These are phyloP conservation scores for Penicillium decumbens DNA, from an alignment of 2,329 filamentous ascomycete species.

Conservation along the genomic window DNA sequence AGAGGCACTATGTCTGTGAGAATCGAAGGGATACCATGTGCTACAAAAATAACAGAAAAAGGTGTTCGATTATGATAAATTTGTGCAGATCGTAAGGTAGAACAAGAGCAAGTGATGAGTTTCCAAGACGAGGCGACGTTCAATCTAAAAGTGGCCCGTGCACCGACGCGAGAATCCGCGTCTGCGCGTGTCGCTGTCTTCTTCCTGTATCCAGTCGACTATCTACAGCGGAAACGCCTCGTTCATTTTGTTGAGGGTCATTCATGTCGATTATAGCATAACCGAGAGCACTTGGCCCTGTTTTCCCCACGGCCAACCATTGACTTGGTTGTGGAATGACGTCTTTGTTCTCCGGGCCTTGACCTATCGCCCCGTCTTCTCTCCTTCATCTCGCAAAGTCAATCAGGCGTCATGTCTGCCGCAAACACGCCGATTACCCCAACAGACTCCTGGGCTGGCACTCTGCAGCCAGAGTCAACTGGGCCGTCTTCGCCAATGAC, in stretches of 20 bases:
- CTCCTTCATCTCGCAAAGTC: background rate
- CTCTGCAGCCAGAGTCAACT: conserved; percentile 28
- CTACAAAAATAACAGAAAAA: too few species aligned
- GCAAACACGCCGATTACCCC: conserved; percentile 25
- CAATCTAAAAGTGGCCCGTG: conserved; percentile 33
- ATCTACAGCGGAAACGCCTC: background rate
- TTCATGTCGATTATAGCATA: background rate
- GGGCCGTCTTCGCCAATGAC: conserved; percentile 29
- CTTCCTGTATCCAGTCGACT: background rate
- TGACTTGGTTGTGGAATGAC: conserved; percentile 11
- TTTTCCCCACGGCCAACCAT: background rate
- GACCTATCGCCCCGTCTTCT: background rate
- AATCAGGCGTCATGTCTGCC: conserved; percentile 22
- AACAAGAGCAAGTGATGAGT: background rate
- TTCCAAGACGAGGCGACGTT: background rate
- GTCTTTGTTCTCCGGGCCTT: conserved; percentile 2
- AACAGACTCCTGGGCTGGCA: conserved; percentile 25
- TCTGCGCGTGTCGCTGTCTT: conserved; percentile 4
- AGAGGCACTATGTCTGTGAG: background rate
- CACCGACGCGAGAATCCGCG: conserved; percentile 34
- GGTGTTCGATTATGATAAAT: too few species aligned
- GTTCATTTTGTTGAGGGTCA: background rate
- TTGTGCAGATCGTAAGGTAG: background rate
- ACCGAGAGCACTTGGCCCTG: too few species aligned
- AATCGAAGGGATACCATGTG: too few species aligned